Percentiles rank a stretch among this genome's conserved stretches.
Conservation (phyloP, 257 asterid genomes). For the Euphrasia confusa region DNA sequence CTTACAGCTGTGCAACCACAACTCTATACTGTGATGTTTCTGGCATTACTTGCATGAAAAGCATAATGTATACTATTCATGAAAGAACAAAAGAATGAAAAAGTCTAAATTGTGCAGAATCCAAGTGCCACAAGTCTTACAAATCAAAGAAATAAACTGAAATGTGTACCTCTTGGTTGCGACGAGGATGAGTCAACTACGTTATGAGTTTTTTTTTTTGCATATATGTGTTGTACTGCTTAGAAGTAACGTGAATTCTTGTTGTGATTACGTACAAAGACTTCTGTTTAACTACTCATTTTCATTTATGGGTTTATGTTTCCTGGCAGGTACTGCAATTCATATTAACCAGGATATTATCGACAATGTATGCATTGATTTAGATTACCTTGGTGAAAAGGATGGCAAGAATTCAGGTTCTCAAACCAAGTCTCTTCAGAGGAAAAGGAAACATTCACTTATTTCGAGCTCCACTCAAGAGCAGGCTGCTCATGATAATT, state of each 20-base stretch:
- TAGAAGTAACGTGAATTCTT: background rate
- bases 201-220: background rate
- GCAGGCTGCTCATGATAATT: slow-evolving; percentile 36
- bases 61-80: slow-evolving; percentile 2
- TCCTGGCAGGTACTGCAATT: slow-evolving; percentile 65
- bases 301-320: too few relatives aligned
- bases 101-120: background rate
- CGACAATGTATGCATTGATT: slow-evolving; percentile 52
- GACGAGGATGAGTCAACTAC: background rate
- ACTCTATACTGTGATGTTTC: background rate
- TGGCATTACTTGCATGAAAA: slow-evolving; percentile 15
- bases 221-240: background rate
- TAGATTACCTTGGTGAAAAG: slow-evolving; percentile 40
- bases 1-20: background rate
- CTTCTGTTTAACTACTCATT: slow-evolving; percentile 11
- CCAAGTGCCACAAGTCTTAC: too few relatives aligned
- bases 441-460: slow-evolving; percentile 74
- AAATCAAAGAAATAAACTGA: background rate
- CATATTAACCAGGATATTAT: slow-evolving; percentile 51
- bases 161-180: slow-evolving; percentile 1
- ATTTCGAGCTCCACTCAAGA: slow-evolving; percentile 35
- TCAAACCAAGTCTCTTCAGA: slow-evolving; percentile 36
- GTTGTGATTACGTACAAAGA: slow-evolving; percentile 16
- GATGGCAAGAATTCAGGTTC: slow-evolving; percentile 29
- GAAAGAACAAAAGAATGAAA: slow-evolving; percentile 1